phyloP scores from a whole-genome alignment of 306 rosid species.

The Prunus padus region DNA sequence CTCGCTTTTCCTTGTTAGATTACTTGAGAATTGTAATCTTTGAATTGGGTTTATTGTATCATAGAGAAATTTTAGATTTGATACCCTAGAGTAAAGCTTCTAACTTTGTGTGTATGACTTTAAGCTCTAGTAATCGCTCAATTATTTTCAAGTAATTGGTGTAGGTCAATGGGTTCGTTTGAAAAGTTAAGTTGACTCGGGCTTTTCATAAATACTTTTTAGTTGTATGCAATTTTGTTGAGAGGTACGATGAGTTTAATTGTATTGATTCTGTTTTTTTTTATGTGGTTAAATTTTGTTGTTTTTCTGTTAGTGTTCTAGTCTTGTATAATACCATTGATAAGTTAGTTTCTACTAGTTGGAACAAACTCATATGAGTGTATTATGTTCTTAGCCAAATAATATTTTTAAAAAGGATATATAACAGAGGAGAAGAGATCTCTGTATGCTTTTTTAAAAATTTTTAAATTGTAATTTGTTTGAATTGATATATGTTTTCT shows the following conservation, averaged over 20 bases:
- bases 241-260: not conserved
- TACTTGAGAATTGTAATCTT: not conserved
- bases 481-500: not conserved
- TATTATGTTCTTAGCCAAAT: not conserved
- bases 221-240: not conserved
- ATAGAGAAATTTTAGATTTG: not conserved
- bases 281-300: not conserved
- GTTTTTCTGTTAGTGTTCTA: not conserved
- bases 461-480: not conserved
- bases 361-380: not conserved
- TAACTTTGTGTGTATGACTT: conserved; percentile 5
- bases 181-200: not conserved
- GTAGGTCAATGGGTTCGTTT: not conserved
- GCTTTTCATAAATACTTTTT: not conserved
- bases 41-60: conserved; percentile 7
- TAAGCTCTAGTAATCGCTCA: not conserved
- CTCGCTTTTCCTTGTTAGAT: no score
- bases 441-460: not conserved
- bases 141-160: not conserved
- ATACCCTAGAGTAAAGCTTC: not conserved
- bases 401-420: not conserved
- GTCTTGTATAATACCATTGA: not conserved
- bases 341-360: not conserved
- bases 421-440: not conserved
- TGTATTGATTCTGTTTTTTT: not conserved